These are phyloP conservation scores for Eustoma russellianum DNA, from an alignment of 257 asterid genomes.

Conservation along the genomic window DNA sequence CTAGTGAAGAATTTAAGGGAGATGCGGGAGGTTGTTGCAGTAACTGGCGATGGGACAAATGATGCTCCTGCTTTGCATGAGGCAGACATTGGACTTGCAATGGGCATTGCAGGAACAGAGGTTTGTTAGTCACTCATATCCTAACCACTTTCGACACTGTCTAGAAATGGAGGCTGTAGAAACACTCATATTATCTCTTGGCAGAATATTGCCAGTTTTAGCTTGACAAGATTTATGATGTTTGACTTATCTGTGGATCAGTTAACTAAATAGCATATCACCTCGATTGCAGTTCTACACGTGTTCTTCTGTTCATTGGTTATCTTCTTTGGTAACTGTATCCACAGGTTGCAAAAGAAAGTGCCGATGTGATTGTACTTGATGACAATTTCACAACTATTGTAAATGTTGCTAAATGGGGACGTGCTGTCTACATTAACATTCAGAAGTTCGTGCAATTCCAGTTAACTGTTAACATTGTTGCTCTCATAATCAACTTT, in stretches of 20 bases:
- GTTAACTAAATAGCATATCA: background rate
- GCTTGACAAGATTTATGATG: no score
- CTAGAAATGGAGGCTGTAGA: no score
- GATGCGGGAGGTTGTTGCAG: conserved; percentile 81
- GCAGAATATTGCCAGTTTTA: no score
- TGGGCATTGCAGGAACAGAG: conserved; percentile 56
- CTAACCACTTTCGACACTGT: no score
- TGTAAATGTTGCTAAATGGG: conserved; percentile 95
- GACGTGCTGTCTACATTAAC: conserved; percentile 92
- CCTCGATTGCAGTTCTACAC: background rate
- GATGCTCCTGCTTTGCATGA: conserved; percentile 47
- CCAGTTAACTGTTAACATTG: conserved; percentile 89
- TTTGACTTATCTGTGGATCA: no score
- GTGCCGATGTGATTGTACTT: conserved; percentile 88
- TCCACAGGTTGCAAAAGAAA: conserved; percentile 92
- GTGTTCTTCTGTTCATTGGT: conserved; percentile 1
- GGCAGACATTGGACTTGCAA: conserved; percentile 43
- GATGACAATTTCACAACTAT: conserved; percentile 94
- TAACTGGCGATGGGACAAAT: conserved; percentile 45
- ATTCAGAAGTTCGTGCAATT: conserved; percentile 97
- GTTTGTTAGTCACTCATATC: conserved; percentile 12
- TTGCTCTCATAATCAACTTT: conserved; percentile 88
- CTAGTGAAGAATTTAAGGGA: conserved; percentile 68
- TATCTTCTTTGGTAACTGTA: background rate
- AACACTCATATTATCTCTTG: no score